Percentiles rank a stretch among this genome's conserved stretches.
These are phyloP conservation scores for Acacia confusa DNA, from an alignment of 306 rosid genomes.

Conservation along the genomic window DNA sequence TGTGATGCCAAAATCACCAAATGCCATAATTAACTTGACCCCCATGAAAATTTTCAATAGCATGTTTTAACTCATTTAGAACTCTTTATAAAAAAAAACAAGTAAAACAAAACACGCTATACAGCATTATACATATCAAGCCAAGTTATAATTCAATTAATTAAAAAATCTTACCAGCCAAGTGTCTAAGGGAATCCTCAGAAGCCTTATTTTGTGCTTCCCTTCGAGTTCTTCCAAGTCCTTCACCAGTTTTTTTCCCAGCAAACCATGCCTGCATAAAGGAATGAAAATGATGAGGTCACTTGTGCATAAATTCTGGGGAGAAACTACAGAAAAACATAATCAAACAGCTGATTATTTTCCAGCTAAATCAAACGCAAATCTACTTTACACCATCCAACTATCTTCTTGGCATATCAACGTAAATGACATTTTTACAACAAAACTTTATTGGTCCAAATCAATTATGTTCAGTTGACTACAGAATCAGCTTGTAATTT, in stretches of 20 bases:
- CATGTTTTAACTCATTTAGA: neutral
- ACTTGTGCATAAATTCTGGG: slow-evolving; percentile 27
- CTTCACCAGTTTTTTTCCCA: slow-evolving; percentile 86
- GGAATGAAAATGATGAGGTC: slow-evolving; percentile 26
- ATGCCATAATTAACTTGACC: neutral
- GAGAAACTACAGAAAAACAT: slow-evolving; percentile 13
- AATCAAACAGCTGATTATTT: slow-evolving; percentile 21
- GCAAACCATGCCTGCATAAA: slow-evolving; percentile 78
- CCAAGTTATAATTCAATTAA: slow-evolving; percentile 22
- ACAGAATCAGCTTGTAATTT: neutral
- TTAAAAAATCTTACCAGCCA: slow-evolving; percentile 66
- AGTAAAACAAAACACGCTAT: neutral
- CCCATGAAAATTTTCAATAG: neutral
- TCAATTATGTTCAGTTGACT: slow-evolving; percentile 4
- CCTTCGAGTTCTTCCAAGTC: slow-evolving; percentile 84
- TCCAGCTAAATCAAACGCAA: slow-evolving; percentile 14
- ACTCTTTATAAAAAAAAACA: neutral
- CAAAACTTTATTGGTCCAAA: slow-evolving; percentile 12
- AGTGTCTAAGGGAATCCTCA: slow-evolving; percentile 75
- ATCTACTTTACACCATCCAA: slow-evolving; percentile 11
- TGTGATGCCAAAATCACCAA: neutral
- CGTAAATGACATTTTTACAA: slow-evolving; percentile 11
- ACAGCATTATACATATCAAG: neutral
- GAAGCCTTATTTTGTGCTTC: slow-evolving; percentile 89
- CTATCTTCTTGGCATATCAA: neutral